These are phyloP conservation scores for Colletotrichum plurivorum DNA, from an alignment of 2,329 filamentous ascomycete species.

Conservation along the genomic window DNA sequence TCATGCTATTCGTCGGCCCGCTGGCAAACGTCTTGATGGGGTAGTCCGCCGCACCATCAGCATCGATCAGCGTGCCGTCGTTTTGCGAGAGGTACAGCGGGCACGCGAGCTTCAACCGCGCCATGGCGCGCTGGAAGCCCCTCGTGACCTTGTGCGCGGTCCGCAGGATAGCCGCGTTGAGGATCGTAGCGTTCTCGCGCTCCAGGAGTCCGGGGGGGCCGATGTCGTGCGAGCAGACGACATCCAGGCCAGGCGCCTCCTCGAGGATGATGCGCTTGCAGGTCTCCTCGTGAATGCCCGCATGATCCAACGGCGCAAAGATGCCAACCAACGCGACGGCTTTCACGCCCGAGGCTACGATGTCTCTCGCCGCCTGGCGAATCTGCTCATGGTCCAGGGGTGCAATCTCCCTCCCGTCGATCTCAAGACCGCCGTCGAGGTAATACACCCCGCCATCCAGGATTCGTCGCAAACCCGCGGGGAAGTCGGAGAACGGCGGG, in stretches of 20 bases:
- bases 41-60: slow-evolving; percentile 60
- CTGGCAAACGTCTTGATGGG: slow-evolving; percentile 69
- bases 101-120: slow-evolving; percentile 56
- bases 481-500: slow-evolving; percentile 63
- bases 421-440: slow-evolving; percentile 62
- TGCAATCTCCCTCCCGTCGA: slow-evolving; percentile 62
- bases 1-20: slow-evolving; percentile 68
- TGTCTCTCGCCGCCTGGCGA: slow-evolving; percentile 48
- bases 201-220: slow-evolving; percentile 60
- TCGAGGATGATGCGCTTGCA: slow-evolving; percentile 55
- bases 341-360: slow-evolving; percentile 53
- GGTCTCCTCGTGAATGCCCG: slow-evolving; percentile 58
- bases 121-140: slow-evolving; percentile 63
- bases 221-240: slow-evolving; percentile 60
- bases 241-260: slow-evolving; percentile 50
- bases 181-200: slow-evolving; percentile 68
- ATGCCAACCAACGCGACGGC: slow-evolving; percentile 60
- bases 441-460: slow-evolving; percentile 58
- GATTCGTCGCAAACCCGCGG: slow-evolving; percentile 54
- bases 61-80: slow-evolving; percentile 66
- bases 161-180: slow-evolving; percentile 66
- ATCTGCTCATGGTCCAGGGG: slow-evolving; percentile 56
- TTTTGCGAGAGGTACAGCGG: slow-evolving; percentile 67
- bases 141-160: slow-evolving; percentile 62
- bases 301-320: slow-evolving; percentile 61